A percentile compares a stretch with the other conserved stretches of the same genome.
These are phyloP conservation scores for Marasmius fiardii DNA, from an alignment of 1,284 basidiomycete species.

Conservation along the genomic window DNA sequence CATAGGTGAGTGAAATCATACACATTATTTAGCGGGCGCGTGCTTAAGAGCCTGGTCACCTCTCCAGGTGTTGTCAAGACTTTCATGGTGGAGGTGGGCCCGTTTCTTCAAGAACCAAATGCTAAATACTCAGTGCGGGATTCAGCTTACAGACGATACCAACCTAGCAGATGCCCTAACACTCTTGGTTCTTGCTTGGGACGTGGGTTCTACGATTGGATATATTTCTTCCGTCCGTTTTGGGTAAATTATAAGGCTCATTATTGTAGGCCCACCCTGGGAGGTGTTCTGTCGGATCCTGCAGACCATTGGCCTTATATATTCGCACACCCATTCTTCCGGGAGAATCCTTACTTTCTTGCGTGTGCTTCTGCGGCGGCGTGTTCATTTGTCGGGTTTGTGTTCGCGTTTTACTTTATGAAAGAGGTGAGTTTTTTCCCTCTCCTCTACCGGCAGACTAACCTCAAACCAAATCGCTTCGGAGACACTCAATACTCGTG, in stretches of 20 bases:
- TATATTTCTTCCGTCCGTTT: slow-evolving; percentile 6
- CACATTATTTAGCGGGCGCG: not conserved
- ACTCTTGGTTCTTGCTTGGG: slow-evolving; percentile 23
- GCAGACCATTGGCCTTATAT: slow-evolving; percentile 22
- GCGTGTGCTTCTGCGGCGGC: slow-evolving; percentile 26
- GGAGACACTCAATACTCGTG: slow-evolving; percentile 18
- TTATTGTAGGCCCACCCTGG: slow-evolving; percentile 19
- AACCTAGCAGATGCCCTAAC: slow-evolving; percentile 26
- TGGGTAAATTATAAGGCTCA: not conserved
- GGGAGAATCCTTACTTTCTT: slow-evolving; percentile 27
- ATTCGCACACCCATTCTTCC: slow-evolving; percentile 21
- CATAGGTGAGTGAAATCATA: slow-evolving; percentile 9
- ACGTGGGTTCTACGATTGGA: slow-evolving; percentile 21
- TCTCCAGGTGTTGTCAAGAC: not conserved
- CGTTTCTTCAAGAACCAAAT: not conserved
- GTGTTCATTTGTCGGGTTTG: slow-evolving; percentile 21
- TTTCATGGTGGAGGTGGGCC: not conserved
- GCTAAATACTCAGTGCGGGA: not conserved
- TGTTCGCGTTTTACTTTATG: slow-evolving; percentile 23
- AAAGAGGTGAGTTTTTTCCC: slow-evolving; percentile 26
- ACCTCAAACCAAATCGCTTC: not conserved
- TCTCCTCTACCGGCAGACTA: slow-evolving; percentile 1
- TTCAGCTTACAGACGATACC: slow-evolving; percentile 25
- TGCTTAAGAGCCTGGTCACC: not conserved
- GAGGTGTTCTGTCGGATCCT: slow-evolving; percentile 25